Conservation (phyloP, 768 basidiomycete genomes). For the Austroboletus eburneus region DNA sequence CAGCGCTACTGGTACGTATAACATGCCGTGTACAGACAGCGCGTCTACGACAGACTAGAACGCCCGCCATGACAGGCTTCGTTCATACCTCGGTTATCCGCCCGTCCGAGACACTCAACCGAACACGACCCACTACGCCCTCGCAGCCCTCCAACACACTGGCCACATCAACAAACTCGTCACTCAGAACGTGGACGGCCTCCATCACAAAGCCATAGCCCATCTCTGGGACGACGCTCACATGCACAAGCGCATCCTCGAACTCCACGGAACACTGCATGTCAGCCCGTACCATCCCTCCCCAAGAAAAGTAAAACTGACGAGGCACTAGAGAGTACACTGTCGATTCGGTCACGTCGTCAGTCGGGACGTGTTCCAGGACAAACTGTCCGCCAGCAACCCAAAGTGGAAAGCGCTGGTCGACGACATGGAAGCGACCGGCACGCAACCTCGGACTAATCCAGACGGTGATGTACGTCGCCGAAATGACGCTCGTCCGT, state of each 20-base stretch:
- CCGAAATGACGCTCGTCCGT: neutral
- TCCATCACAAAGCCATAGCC: conserved; percentile 76
- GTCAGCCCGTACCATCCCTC: conserved; percentile 37
- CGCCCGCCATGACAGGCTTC: conserved; percentile 40
- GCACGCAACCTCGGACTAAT: conserved; percentile 69
- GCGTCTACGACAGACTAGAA: neutral
- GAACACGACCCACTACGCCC: conserved; percentile 84
- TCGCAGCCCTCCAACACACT: conserved; percentile 77
- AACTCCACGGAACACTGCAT: conserved; percentile 87
- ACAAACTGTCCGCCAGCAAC: conserved; percentile 65
- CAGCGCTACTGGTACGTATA: conserved; percentile 74
- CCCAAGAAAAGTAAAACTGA: conserved; percentile 9
- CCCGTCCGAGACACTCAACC: conserved; percentile 79
- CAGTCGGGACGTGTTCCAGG: conserved; percentile 67
- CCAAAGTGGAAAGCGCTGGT: conserved; percentile 74
- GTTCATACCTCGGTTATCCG: conserved; percentile 82
- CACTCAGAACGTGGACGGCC: conserved; percentile 93
- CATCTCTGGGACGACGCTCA: conserved; percentile 39
- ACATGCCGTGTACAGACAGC: neutral
- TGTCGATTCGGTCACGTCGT: conserved; percentile 72
- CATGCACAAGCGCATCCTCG: conserved; percentile 51
- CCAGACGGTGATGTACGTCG: conserved; percentile 85
- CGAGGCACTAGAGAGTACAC: conserved; percentile 51
- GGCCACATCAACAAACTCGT: conserved; percentile 59
- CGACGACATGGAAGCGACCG: conserved; percentile 57